A percentile compares a stretch with the other conserved stretches of the same genome.
Conservation (phyloP, 495 filamentous ascomycete species). For the Chaetomium cochliodes region DNA sequence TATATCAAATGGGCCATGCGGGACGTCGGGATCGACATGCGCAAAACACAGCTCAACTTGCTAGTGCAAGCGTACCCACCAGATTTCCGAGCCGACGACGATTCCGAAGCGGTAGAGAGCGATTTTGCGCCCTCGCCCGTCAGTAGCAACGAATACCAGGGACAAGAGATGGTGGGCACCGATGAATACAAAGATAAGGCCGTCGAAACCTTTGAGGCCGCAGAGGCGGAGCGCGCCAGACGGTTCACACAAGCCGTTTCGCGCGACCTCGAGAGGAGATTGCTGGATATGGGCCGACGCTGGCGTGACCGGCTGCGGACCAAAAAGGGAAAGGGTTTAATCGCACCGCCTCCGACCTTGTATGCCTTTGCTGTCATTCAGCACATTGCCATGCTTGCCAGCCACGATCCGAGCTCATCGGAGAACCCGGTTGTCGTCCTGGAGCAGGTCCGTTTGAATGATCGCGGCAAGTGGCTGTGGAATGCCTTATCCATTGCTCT, state of each 20-base stretch:
- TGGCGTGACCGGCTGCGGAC: conserved; percentile 27
- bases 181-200: neutral
- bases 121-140: conserved; percentile 7
- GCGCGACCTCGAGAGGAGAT: conserved; percentile 21
- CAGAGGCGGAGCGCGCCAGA: conserved; percentile 6
- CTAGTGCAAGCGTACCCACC: conserved; percentile 25
- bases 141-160: neutral
- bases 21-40: conserved; percentile 25
- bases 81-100: conserved; percentile 16
- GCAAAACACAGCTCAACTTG: conserved; percentile 21
- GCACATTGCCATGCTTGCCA: conserved; percentile 33
- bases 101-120: conserved; percentile 2
- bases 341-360: conserved; percentile 29
- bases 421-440: conserved; percentile 28
- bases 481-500: conserved; percentile 37
- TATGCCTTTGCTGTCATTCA: conserved; percentile 34
- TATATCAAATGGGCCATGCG: conserved; percentile 35
- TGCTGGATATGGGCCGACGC: conserved; percentile 21
- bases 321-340: conserved; percentile 2
- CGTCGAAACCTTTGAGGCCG: neutral
- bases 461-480: conserved; percentile 36
- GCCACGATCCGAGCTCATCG: conserved; percentile 24
- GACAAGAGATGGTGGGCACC: neutral
- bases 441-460: conserved; percentile 27
- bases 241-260: conserved; percentile 23